Conservation (phyloP, 768 basidiomycete genomes). For the Lactarius akahatsu region DNA sequence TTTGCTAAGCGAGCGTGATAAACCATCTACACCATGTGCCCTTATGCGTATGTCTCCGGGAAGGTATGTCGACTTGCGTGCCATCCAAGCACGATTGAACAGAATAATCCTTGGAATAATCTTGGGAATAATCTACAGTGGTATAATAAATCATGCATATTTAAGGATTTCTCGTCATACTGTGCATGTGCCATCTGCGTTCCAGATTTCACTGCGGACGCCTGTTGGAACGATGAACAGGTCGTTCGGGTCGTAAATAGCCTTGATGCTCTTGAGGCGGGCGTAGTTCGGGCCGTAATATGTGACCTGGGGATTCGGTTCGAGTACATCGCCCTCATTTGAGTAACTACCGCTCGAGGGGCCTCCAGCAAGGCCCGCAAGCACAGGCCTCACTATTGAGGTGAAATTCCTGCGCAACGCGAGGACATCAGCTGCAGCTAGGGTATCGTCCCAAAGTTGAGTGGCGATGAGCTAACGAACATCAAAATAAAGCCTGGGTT, state of each 20-base stretch:
- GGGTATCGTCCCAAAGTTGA: slow-evolving; percentile 2
- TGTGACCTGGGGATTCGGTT: slow-evolving; percentile 36
- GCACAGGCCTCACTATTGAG: slow-evolving; percentile 32
- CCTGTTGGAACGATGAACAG: slow-evolving; percentile 38
- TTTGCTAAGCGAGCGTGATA: slow-evolving; percentile 25
- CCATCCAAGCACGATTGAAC: neutral
- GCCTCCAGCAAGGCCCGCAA: slow-evolving; percentile 34
- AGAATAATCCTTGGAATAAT: neutral
- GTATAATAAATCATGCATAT: neutral
- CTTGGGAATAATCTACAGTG: neutral
- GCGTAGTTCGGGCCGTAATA: slow-evolving; percentile 40
- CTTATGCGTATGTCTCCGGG: slow-evolving; percentile 33
- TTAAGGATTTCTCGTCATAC: slow-evolving; percentile 2
- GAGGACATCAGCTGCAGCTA: slow-evolving; percentile 25
- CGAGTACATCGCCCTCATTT: slow-evolving; percentile 38
- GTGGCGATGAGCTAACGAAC: slow-evolving; percentile 5
- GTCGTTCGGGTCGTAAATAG: slow-evolving; percentile 37
- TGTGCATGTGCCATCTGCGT: slow-evolving; percentile 33
- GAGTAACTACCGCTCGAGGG: slow-evolving; percentile 37
- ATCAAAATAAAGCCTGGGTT: neutral
- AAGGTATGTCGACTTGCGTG: slow-evolving; percentile 27
- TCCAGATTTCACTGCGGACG: slow-evolving; percentile 40
- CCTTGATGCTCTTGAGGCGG: slow-evolving; percentile 36
- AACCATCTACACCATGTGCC: slow-evolving; percentile 24
- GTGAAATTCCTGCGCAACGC: slow-evolving; percentile 32